Conservation (phyloP, 495 filamentous ascomycete genomes). For the Penicillium paxilli region DNA sequence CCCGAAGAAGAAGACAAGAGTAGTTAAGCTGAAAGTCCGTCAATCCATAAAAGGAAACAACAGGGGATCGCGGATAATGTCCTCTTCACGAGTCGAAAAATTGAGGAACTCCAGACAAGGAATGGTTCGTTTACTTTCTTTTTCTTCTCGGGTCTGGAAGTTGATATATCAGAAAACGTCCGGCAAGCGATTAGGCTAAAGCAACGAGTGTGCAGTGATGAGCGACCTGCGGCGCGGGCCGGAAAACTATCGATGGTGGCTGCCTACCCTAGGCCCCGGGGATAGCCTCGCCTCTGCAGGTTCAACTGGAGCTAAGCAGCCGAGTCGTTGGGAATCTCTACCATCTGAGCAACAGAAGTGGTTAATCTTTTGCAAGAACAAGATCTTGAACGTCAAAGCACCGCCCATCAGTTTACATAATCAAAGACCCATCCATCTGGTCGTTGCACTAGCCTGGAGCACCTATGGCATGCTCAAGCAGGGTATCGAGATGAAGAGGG, state of each 20-base stretch:
- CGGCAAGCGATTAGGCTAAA: background rate
- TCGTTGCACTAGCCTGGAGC: no score
- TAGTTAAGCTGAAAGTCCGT: no score
- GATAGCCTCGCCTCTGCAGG: background rate
- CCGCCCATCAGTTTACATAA: no score
- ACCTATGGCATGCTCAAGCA: background rate
- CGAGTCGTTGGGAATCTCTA: no score
- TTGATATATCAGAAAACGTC: constrained; percentile 6
- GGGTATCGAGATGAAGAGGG: background rate
- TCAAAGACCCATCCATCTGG: no score
- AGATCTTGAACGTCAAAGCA: no score
- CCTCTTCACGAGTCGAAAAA: background rate
- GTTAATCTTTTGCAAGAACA: no score
- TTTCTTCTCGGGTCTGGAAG: background rate
- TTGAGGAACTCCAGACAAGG: background rate
- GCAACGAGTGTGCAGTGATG: no score
- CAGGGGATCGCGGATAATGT: background rate
- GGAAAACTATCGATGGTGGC: background rate
- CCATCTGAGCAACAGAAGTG: no score
- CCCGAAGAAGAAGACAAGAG: no score
- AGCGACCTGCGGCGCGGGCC: background rate
- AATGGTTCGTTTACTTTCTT: background rate
- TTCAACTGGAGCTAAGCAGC: background rate
- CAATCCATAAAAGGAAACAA: no score
- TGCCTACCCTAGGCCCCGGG: background rate